phyloP scores from a whole-genome alignment of 1,139 yeast genomes.

The Nakaseomyces kungkrabaensis region DNA sequence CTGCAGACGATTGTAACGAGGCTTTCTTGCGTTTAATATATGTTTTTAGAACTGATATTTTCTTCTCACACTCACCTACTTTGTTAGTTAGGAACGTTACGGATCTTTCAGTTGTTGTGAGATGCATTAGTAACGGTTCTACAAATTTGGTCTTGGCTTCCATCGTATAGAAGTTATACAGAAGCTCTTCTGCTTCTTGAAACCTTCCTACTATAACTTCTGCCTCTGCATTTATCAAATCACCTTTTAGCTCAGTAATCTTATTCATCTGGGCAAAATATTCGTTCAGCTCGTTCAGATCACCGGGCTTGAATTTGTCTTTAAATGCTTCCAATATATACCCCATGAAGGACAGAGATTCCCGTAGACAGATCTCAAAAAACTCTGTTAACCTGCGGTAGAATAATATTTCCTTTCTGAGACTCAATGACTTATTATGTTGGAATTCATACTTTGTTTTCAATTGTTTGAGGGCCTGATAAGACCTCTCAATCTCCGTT shows the following conservation, averaged over 20 bases:
- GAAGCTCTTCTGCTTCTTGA: not conserved
- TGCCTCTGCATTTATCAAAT: not conserved
- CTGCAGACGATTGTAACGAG: not conserved
- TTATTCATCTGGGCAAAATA: not conserved
- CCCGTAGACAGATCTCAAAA: not conserved
- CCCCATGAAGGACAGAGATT: slow-evolving; percentile 2
- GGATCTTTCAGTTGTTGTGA: not conserved
- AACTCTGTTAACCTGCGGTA: not conserved
- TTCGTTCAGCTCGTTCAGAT: not conserved
- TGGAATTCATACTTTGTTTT: slow-evolving; percentile 6
- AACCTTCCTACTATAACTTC: not conserved
- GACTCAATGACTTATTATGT: slow-evolving; percentile 2
- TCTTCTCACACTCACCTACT: slow-evolving; percentile 5
- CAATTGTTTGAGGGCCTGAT: not conserved
- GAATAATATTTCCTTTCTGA: not conserved
- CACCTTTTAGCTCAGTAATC: not conserved
- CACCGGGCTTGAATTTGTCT: not conserved
- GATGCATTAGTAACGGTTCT: not conserved
- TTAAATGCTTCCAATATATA: not conserved
- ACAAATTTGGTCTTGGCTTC: slow-evolving; percentile 1
- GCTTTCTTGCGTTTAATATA: slow-evolving; percentile 1
- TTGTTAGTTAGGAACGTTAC: slow-evolving; percentile 6
- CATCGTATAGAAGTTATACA: not conserved
- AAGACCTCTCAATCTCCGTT: slow-evolving; percentile 1
- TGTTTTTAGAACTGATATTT: slow-evolving; percentile 6